Conservation (phyloP, 352 stramenopile genomes). For the Sclerospora graminicola region DNA sequence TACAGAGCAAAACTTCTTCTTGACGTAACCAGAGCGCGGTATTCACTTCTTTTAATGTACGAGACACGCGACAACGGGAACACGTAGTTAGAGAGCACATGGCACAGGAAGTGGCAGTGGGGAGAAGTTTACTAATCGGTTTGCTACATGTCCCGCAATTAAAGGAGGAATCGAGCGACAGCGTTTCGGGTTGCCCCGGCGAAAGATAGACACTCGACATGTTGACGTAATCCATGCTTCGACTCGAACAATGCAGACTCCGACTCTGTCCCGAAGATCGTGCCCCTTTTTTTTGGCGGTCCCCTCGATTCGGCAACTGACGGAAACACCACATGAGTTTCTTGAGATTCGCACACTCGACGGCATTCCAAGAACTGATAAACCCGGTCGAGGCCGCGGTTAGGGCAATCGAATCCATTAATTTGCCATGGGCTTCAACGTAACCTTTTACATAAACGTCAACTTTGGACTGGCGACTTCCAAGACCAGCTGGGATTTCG, state of each 20-base stretch:
- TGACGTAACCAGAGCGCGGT: slow-evolving; percentile 15
- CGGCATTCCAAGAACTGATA: slow-evolving; percentile 35
- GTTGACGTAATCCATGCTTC: slow-evolving; percentile 2
- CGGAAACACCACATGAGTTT: slow-evolving; percentile 38
- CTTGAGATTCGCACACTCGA: slow-evolving; percentile 33
- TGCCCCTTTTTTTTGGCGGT: not conserved
- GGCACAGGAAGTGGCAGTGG: slow-evolving; percentile 5
- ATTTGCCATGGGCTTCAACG: slow-evolving; percentile 27
- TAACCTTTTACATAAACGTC: slow-evolving; percentile 35
- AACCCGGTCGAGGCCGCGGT: slow-evolving; percentile 29
- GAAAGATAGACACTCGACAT: not conserved
- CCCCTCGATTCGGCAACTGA: slow-evolving; percentile 2
- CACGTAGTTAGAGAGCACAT: slow-evolving; percentile 14
- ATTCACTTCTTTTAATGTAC: slow-evolving; percentile 24
- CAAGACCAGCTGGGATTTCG: slow-evolving; percentile 7
- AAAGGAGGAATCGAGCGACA: not conserved
- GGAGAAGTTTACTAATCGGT: slow-evolving; percentile 8
- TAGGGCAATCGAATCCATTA: slow-evolving; percentile 30
- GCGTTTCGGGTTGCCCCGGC: not conserved
- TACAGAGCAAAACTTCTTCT: slow-evolving; percentile 21
- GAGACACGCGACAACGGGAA: slow-evolving; percentile 16
- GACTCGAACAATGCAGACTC: slow-evolving; percentile 11
- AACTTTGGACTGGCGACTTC: slow-evolving; percentile 14
- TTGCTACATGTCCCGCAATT: slow-evolving; percentile 20
- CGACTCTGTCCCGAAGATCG: slow-evolving; percentile 11